A percentile compares a stretch with the other conserved stretches of the same genome.
These are phyloP conservation scores for Termitomyces sp. DNA, from an alignment of 768 basidiomycete species.

Conservation along the genomic window DNA sequence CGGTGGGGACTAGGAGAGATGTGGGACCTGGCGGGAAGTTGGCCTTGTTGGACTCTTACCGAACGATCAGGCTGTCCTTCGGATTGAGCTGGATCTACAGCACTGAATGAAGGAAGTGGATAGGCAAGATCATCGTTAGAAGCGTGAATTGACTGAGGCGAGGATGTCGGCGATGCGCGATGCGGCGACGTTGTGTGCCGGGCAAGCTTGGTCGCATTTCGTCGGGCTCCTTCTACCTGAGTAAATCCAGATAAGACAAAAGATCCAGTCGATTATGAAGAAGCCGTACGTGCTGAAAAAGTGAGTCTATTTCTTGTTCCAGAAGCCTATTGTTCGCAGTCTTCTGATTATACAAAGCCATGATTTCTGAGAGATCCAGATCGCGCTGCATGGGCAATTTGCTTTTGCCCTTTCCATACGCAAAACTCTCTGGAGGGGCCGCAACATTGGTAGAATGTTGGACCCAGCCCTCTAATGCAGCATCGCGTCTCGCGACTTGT, in stretches of 20 bases:
- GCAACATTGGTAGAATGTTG: background rate
- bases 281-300: slow-evolving; percentile 21
- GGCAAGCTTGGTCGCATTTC: background rate
- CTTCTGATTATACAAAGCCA: slow-evolving; percentile 25
- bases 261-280: background rate
- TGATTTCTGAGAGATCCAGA: slow-evolving; percentile 21
- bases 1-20: background rate
- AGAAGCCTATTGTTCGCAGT: slow-evolving; percentile 27
- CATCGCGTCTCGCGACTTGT: slow-evolving; percentile 44
- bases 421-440: background rate
- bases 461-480: slow-evolving; percentile 30
- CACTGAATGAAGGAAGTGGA: background rate
- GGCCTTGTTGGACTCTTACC: background rate
- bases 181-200: background rate
- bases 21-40: background rate
- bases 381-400: background rate
- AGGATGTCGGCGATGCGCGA: background rate
- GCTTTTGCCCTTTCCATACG: background rate
- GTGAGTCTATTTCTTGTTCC: slow-evolving; percentile 29
- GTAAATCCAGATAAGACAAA: background rate
- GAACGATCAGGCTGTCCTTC: background rate
- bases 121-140: background rate
- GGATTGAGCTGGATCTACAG: no score
- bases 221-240: slow-evolving; percentile 7
- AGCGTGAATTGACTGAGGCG: no score